phyloP scores from a whole-genome alignment of 768 basidiomycete species.

The Termitomyces sp. region DNA sequence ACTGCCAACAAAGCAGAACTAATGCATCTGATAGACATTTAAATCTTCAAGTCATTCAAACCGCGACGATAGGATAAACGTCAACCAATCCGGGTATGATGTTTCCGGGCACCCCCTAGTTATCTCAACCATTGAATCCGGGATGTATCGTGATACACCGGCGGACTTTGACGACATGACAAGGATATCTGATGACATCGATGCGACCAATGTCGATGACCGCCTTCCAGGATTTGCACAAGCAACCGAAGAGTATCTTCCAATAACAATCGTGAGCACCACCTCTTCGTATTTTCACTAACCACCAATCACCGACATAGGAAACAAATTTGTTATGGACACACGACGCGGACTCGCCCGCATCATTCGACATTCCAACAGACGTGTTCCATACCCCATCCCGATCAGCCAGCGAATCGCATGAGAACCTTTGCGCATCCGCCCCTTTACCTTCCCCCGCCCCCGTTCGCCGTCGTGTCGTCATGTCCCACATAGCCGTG shows the following conservation, averaged over 20 bases:
- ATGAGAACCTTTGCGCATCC: conserved; percentile 1
- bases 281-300: neutral
- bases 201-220: neutral
- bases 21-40: neutral
- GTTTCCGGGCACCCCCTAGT: neutral
- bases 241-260: neutral
- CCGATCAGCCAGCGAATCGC: conserved; percentile 4
- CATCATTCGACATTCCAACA: neutral
- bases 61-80: too few relatives aligned
- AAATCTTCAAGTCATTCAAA: neutral
- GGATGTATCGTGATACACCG: neutral
- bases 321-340: neutral
- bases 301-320: neutral
- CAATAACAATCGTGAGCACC: neutral
- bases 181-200: neutral
- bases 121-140: neutral
- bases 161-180: neutral
- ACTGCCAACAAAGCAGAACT: neutral
- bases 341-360: conserved; percentile 10
- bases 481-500: conserved; percentile 19
- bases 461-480: neutral
- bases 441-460: neutral
- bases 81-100: neutral
- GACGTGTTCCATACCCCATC: conserved; percentile 3
- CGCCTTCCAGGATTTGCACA: neutral